Evolutionary conservation across 768 basidiomycete genomes (phyloP).

Genomic region (Rhizopogon vesiculosus): DNA sequence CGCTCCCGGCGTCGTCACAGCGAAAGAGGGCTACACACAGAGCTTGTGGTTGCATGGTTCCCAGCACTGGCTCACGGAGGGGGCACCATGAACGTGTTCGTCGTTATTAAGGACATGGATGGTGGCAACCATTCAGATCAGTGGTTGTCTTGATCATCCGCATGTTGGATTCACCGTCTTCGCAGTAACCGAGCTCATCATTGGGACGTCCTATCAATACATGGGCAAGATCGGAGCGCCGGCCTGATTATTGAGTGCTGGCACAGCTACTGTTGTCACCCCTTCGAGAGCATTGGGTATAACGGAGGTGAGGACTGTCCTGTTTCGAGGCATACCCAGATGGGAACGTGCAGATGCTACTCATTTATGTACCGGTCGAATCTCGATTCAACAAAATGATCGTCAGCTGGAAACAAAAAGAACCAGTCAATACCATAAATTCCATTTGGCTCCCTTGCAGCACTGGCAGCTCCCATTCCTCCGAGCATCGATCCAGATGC

Average conservation of each 20-base stretch:
- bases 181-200: constrained; percentile 52
- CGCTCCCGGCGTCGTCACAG: constrained; percentile 80
- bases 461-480: too few species aligned
- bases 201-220: constrained; percentile 67
- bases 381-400: too few species aligned
- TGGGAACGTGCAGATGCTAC: too few species aligned
- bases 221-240: constrained; percentile 58
- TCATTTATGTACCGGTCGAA: too few species aligned
- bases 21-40: constrained; percentile 74
- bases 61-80: constrained; percentile 50
- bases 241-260: constrained; percentile 45
- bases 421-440: too few species aligned
- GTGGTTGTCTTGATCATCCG: background rate
- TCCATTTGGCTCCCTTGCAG: too few species aligned
- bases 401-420: too few species aligned
- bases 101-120: constrained; percentile 66
- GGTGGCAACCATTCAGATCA: constrained; percentile 40
- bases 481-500: too few species aligned
- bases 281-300: constrained; percentile 55
- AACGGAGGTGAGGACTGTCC: constrained; percentile 36
- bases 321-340: too few species aligned
- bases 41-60: constrained; percentile 86
- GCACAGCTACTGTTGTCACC: constrained; percentile 51
- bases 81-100: constrained; percentile 95
- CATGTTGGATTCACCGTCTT: background rate